phyloP scores from a whole-genome alignment of 306 rosid species.

The Lagenaria siceraria region DNA sequence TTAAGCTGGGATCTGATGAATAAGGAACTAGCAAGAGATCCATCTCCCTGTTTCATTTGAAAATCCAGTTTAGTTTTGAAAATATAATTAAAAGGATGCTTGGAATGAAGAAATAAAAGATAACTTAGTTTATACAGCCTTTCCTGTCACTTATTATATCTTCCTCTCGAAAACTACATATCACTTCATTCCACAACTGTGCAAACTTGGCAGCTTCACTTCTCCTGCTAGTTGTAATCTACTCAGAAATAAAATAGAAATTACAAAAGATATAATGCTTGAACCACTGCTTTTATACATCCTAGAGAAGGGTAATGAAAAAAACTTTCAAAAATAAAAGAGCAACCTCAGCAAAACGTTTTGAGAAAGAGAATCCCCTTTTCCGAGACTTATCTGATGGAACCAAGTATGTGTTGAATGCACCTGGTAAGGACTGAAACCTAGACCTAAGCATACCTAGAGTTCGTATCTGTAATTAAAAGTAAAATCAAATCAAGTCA shows the following conservation, averaged over 20 bases:
- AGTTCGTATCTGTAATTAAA: constrained; percentile 67
- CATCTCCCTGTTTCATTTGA: constrained; percentile 72
- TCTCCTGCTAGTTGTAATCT: constrained; percentile 80
- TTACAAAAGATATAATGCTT: constrained; percentile 4
- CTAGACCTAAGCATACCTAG: constrained; percentile 87
- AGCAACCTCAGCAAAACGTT: constrained; percentile 77
- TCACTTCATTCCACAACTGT: constrained; percentile 91
- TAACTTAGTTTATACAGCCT: constrained; percentile 23
- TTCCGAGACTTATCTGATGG: constrained; percentile 74
- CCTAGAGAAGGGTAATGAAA: neutral
- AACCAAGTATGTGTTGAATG: constrained; percentile 83
- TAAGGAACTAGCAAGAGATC: constrained; percentile 90
- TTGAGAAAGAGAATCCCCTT: constrained; percentile 64
- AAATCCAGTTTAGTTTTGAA: constrained; percentile 20
- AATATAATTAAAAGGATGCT: constrained; percentile 10
- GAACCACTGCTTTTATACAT: neutral
- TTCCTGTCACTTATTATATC: constrained; percentile 87
- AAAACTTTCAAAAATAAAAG: constrained; percentile 3
- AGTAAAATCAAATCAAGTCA: constrained; percentile 7
- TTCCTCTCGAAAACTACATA: constrained; percentile 96
- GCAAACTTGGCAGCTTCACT: constrained; percentile 98
- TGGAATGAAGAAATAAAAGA: constrained; percentile 15
- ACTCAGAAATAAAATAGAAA: constrained; percentile 14
- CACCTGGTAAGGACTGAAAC: constrained; percentile 93
- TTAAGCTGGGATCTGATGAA: constrained; percentile 78